Percentiles rank a stretch among this genome's conserved stretches.
Conservation (phyloP, 1,139 yeast genomes). For the Kodamaea sp. region DNA sequence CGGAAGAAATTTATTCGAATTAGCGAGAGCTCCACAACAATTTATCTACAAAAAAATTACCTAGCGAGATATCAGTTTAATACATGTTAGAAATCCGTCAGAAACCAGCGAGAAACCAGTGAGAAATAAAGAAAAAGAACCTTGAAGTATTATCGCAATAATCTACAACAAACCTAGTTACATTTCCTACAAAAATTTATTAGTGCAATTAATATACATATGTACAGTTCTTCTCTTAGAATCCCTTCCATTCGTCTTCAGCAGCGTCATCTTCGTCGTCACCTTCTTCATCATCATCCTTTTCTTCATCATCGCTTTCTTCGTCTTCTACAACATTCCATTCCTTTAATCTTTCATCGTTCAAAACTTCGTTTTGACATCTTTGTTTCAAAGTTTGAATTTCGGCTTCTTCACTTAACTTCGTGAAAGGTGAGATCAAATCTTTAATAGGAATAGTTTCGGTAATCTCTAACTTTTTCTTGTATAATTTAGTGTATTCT, state of each 20-base stretch:
- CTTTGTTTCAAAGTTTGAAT: slow-evolving; percentile 65
- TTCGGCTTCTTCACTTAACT: slow-evolving; percentile 46
- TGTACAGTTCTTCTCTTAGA: slow-evolving; percentile 16
- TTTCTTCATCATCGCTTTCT: slow-evolving; percentile 19
- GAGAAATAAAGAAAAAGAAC: too few species aligned
- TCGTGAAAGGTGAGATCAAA: slow-evolving; percentile 57
- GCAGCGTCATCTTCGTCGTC: slow-evolving; percentile 17
- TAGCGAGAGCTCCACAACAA: too few species aligned
- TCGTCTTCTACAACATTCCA: slow-evolving; percentile 56
- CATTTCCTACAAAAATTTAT: background rate
- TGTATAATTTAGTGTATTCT: slow-evolving; percentile 24
- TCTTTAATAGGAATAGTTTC: slow-evolving; percentile 50
- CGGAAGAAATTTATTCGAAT: too few species aligned
- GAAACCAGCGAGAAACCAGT: too few species aligned
- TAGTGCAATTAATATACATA: slow-evolving; percentile 1
- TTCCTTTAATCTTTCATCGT: slow-evolving; percentile 56
- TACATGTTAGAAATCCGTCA: too few species aligned
- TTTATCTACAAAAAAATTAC: too few species aligned
- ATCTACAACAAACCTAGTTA: too few species aligned
- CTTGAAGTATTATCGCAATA: too few species aligned
- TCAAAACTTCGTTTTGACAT: slow-evolving; percentile 61
- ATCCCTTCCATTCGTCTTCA: slow-evolving; percentile 53
- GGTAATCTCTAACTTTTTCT: slow-evolving; percentile 29
- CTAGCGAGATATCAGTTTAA: too few species aligned
- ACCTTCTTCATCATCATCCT: slow-evolving; percentile 14